Conservation (phyloP, 495 filamentous ascomycete species). For the Darksidea phi region DNA sequence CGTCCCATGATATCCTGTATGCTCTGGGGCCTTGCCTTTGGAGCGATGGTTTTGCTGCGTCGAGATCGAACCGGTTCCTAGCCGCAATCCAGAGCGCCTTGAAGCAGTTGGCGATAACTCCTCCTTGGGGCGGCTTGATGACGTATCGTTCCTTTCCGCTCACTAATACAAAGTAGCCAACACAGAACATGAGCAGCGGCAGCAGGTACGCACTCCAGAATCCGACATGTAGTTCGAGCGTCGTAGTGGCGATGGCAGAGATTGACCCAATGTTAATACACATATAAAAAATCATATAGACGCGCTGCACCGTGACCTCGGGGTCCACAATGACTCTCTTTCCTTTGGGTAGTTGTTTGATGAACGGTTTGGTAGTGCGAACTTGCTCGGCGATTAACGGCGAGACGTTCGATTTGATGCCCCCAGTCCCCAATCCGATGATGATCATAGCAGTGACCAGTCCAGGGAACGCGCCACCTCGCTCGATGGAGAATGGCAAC, state of each 20-base stretch:
- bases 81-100: slow-evolving; percentile 61
- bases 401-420: slow-evolving; percentile 71
- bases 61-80: slow-evolving; percentile 58
- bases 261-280: slow-evolving; percentile 76
- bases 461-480: slow-evolving; percentile 36
- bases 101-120: slow-evolving; percentile 62
- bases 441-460: slow-evolving; percentile 50
- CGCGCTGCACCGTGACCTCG: slow-evolving; percentile 67
- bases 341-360: slow-evolving; percentile 54
- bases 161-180: slow-evolving; percentile 43
- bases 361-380: slow-evolving; percentile 56
- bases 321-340: slow-evolving; percentile 77
- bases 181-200: slow-evolving; percentile 59
- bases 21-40: slow-evolving; percentile 46
- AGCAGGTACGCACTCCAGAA: slow-evolving; percentile 76
- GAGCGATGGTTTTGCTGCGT: slow-evolving; percentile 62
- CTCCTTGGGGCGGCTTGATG: slow-evolving; percentile 60
- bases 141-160: slow-evolving; percentile 58
- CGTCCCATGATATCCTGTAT: slow-evolving; percentile 45
- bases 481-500: slow-evolving; percentile 39
- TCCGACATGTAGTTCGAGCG: slow-evolving; percentile 64
- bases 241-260: slow-evolving; percentile 62
- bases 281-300: slow-evolving; percentile 66
- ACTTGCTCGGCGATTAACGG: slow-evolving; percentile 73
- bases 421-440: slow-evolving; percentile 63